Evolutionary conservation across 2,329 filamentous ascomycete species (phyloP).

Genomic region (Cytospora leucostoma): DNA sequence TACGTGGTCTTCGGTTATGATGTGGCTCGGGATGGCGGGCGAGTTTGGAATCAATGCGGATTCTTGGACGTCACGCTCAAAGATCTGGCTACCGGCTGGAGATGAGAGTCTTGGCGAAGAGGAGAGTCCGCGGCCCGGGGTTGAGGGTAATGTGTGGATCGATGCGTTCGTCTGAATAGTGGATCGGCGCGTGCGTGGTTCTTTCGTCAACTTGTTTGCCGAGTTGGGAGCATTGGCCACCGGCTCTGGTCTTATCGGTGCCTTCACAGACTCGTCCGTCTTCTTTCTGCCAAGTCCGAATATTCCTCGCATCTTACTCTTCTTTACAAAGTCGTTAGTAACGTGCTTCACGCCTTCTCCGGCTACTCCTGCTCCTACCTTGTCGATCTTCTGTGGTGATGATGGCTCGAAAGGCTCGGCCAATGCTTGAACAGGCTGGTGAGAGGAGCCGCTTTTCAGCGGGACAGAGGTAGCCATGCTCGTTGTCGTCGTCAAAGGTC

Average conservation of each 20-base stretch:
- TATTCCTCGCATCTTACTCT: slow-evolving; percentile 56
- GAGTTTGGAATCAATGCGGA: slow-evolving; percentile 69
- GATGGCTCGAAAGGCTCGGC: slow-evolving; percentile 33
- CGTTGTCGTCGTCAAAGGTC: slow-evolving; percentile 30
- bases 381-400: slow-evolving; percentile 33
- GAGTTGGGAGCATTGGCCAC: slow-evolving; percentile 37
- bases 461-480: slow-evolving; percentile 33
- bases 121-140: slow-evolving; percentile 66
- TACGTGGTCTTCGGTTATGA: slow-evolving; percentile 92
- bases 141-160: slow-evolving; percentile 55
- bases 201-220: slow-evolving; percentile 25
- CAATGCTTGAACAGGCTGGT: slow-evolving; percentile 33
- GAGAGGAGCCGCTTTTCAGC: slow-evolving; percentile 34
- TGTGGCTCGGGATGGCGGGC: slow-evolving; percentile 88
- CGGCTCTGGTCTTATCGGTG: slow-evolving; percentile 36
- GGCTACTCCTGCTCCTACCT: slow-evolving; percentile 38
- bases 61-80: slow-evolving; percentile 94
- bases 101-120: slow-evolving; percentile 76
- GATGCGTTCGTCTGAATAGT: slow-evolving; percentile 39
- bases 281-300: slow-evolving; percentile 67
- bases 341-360: slow-evolving; percentile 34
- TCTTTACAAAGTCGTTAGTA: slow-evolving; percentile 36
- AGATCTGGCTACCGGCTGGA: slow-evolving; percentile 79
- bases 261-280: slow-evolving; percentile 47
- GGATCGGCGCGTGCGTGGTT: slow-evolving; percentile 41